These are phyloP conservation scores for Pythium insidiosum DNA, from an alignment of 352 stramenopile genomes.

Conservation along the genomic window DNA sequence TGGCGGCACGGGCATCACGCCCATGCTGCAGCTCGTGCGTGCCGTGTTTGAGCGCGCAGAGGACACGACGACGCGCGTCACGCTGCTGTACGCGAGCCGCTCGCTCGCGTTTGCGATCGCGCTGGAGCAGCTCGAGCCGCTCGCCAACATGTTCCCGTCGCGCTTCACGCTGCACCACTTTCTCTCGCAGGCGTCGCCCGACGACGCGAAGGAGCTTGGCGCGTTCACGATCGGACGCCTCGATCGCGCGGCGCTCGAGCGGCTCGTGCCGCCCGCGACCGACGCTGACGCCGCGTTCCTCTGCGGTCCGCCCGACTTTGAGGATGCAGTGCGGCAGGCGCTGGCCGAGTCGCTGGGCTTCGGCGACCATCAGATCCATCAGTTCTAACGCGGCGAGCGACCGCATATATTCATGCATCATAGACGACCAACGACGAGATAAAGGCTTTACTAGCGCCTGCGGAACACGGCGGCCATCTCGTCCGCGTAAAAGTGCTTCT, in stretches of 20 bases:
- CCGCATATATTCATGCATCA: too few species aligned
- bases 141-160: slow-evolving; percentile 68
- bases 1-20: slow-evolving; percentile 69
- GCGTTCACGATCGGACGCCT: slow-evolving; percentile 45
- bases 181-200: slow-evolving; percentile 28
- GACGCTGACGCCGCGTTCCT: slow-evolving; percentile 52
- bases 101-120: slow-evolving; percentile 64
- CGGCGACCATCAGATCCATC: slow-evolving; percentile 44
- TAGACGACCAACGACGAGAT: too few species aligned
- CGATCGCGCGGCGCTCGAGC: slow-evolving; percentile 28
- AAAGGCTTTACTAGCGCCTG: too few species aligned
- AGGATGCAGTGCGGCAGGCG: slow-evolving; percentile 38
- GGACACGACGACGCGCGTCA: slow-evolving; percentile 49
- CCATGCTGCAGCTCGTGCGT: slow-evolving; percentile 79
- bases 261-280: slow-evolving; percentile 31
- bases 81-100: slow-evolving; percentile 67
- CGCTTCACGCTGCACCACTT: slow-evolving; percentile 66
- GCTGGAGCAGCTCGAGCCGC: slow-evolving; percentile 58
- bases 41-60: slow-evolving; percentile 45
- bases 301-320: slow-evolving; percentile 66
- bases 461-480: slow-evolving; percentile 43
- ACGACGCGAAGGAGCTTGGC: slow-evolving; percentile 38
- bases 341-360: slow-evolving; percentile 46
- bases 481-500: slow-evolving; percentile 49
- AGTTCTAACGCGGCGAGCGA: slow-evolving; percentile 23